Percentiles rank a stretch among this genome's conserved stretches.
These are phyloP conservation scores for Mycena sanguinolenta DNA, from an alignment of 768 basidiomycete genomes.

Conservation along the genomic window DNA sequence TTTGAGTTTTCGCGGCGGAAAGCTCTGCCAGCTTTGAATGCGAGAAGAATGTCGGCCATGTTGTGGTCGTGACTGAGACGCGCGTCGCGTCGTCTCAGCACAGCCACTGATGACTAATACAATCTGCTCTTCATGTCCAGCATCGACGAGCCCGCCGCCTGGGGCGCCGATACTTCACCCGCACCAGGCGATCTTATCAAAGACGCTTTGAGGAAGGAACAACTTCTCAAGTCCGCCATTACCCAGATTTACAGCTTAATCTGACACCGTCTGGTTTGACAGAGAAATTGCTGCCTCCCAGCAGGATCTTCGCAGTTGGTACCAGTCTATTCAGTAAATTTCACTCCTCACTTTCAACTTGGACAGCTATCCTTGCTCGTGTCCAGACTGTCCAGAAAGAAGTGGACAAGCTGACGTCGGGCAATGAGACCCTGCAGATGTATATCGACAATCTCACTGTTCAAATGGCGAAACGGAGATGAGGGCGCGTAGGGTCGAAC, in stretches of 20 bases:
- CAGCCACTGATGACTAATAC: conserved; percentile 45
- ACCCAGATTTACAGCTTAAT: background rate
- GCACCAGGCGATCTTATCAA: conserved; percentile 74
- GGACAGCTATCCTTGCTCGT: conserved; percentile 73
- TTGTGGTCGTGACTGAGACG: conserved; percentile 37
- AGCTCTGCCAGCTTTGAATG: conserved; percentile 82
- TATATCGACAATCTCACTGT: conserved; percentile 92
- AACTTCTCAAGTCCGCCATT: conserved; percentile 77
- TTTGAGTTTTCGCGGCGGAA: conserved; percentile 77
- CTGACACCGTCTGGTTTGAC: conserved; percentile 12
- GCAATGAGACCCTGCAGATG: conserved; percentile 87
- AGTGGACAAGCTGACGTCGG: conserved; percentile 83
- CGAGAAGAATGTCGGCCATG: conserved; percentile 61
- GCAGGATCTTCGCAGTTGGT: conserved; percentile 81
- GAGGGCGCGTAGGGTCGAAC: conserved; percentile 33
- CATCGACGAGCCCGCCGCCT: conserved; percentile 49
- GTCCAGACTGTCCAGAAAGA: conserved; percentile 81
- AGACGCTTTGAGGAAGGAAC: conserved; percentile 84
- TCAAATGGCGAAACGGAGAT: conserved; percentile 87
- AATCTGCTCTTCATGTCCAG: conserved; percentile 26
- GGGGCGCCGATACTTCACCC: conserved; percentile 60
- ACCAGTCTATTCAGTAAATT: background rate
- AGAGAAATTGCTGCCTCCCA: conserved; percentile 85
- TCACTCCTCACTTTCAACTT: conserved; percentile 14
- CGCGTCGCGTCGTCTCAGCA: conserved; percentile 61